Conservation (phyloP, 2,329 filamentous ascomycete species). For the Hymenotorrendiella dingleyae region DNA sequence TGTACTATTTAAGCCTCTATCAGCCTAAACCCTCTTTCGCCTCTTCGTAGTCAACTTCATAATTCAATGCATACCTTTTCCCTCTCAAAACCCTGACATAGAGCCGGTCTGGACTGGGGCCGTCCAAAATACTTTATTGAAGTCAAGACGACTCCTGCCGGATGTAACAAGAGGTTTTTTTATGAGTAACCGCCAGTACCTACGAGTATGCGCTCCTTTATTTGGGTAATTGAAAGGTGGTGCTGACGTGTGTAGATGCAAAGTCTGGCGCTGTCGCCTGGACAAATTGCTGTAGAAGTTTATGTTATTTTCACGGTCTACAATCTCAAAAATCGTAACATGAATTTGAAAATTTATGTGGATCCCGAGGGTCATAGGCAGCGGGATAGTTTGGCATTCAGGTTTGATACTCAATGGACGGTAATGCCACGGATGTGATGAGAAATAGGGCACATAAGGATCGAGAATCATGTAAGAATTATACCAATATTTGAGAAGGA, state of each 20-base stretch:
- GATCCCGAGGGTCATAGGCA: conserved; percentile 32
- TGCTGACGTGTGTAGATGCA: conserved; percentile 6
- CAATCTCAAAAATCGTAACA: conserved; percentile 28
- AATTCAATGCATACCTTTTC: too few relatives aligned
- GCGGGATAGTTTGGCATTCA: conserved; percentile 20
- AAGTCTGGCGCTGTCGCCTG: conserved; percentile 19
- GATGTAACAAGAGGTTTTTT: conserved; percentile 38
- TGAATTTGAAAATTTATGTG: conserved; percentile 34
- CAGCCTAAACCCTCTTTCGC: too few relatives aligned
- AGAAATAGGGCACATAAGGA: too few relatives aligned
- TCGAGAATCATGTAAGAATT: too few relatives aligned
- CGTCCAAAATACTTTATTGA: conserved; percentile 42
- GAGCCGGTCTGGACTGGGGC: conserved; percentile 24
- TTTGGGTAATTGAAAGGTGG: not conserved
- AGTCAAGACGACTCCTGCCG: conserved; percentile 42
- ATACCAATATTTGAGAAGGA: too few relatives aligned
- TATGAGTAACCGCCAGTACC: conserved; percentile 42
- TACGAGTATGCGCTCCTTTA: conserved; percentile 1
- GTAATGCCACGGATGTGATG: too few relatives aligned
- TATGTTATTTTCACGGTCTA: conserved; percentile 40
- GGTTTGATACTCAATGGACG: conserved; percentile 14
- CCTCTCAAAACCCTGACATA: too few relatives aligned
- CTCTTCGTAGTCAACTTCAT: too few relatives aligned
- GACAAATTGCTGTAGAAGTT: conserved; percentile 23
- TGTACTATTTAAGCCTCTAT: too few relatives aligned